Conservation (phyloP, 176 grass and related monocot species). For the Saccharum officinarum region DNA sequence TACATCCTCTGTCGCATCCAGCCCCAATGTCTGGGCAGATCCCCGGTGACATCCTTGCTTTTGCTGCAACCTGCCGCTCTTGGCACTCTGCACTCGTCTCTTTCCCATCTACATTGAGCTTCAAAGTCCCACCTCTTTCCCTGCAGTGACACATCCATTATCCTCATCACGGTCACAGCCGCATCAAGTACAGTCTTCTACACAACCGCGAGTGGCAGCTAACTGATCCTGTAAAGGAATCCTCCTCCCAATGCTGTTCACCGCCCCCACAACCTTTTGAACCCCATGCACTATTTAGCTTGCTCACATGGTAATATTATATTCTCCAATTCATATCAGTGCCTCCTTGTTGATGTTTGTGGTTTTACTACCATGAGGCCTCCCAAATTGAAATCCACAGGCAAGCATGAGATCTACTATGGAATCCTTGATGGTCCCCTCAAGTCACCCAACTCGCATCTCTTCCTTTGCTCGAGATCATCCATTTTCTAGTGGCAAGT, state of each 20-base stretch:
- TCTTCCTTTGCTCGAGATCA: slow-evolving; percentile 29
- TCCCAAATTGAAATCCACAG: slow-evolving; percentile 10
- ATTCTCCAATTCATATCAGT: not conserved
- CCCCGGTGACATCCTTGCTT: slow-evolving; percentile 45
- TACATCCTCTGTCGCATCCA: not conserved
- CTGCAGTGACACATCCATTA: slow-evolving; percentile 2
- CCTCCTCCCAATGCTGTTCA: not conserved
- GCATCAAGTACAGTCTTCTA: not conserved
- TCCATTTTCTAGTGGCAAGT: slow-evolving; percentile 49
- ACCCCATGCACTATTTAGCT: slow-evolving; percentile 33
- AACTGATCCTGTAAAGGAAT: not conserved
- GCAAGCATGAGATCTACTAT: not conserved
- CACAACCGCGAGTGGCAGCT: not conserved
- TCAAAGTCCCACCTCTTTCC: slow-evolving; percentile 31
- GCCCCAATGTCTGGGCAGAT: slow-evolving; percentile 31
- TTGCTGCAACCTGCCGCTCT: slow-evolving; percentile 10
- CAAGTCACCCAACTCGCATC: slow-evolving; percentile 41
- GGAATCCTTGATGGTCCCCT: slow-evolving; percentile 45
- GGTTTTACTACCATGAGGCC: slow-evolving; percentile 26
- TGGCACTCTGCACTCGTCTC: not conserved
- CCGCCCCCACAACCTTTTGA: not conserved
- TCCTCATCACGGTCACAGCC: not conserved
- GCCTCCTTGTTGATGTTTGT: slow-evolving; percentile 24
- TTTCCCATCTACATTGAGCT: slow-evolving; percentile 12
- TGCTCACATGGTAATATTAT: slow-evolving; percentile 52